Conservation (phyloP, 345 rosid species). For the Luvunga scandens region DNA sequence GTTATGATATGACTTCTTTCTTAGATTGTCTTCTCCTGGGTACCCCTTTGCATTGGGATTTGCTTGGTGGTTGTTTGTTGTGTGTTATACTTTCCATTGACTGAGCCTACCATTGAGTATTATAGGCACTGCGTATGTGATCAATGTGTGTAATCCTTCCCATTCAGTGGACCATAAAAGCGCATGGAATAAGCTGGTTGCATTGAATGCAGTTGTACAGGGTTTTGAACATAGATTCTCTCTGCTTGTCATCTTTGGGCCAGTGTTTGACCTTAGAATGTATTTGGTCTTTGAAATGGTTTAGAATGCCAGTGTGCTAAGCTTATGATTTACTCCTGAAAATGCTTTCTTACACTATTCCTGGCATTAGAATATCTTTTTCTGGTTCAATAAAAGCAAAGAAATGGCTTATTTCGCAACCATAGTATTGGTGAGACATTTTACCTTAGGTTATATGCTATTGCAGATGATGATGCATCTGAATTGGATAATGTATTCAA, state of each 20-base stretch:
- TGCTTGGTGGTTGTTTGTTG: conserved; percentile 6
- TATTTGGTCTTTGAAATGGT: conserved; percentile 7
- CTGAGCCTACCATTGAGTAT: neutral
- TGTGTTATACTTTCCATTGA: neutral
- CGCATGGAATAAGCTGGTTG: neutral
- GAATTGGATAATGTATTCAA: conserved; percentile 75
- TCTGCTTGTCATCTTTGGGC: conserved; percentile 4
- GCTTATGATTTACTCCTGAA: conserved; percentile 13
- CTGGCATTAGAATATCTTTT: neutral
- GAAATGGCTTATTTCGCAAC: neutral
- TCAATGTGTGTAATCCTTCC: neutral
- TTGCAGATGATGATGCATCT: conserved; percentile 66
- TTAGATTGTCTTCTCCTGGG: neutral
- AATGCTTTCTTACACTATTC: neutral
- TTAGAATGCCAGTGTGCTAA: conserved; percentile 4
- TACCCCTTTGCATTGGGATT: conserved; percentile 9
- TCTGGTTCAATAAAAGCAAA: neutral
- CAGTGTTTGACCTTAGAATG: conserved; percentile 12
- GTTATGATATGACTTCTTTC: neutral
- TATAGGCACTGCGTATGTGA: neutral
- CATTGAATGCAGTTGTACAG: neutral
- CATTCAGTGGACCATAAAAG: neutral
- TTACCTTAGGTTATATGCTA: conserved; percentile 13
- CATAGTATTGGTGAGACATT: neutral
- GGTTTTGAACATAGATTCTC: conserved; percentile 6